phyloP scores from a whole-genome alignment of 140 eudicot genomes.

The Anethum foeniculum region DNA sequence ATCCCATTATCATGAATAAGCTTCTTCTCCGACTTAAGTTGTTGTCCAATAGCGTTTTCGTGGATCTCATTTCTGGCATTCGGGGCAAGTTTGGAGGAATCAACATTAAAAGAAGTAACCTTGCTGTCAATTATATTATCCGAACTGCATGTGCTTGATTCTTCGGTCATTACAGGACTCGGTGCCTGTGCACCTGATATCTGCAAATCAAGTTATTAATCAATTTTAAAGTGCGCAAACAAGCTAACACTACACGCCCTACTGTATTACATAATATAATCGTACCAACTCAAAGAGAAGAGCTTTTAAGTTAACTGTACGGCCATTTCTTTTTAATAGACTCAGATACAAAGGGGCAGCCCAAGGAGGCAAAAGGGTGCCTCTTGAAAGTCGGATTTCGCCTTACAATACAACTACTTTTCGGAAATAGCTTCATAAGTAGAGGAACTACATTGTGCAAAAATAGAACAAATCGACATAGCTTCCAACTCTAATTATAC shows the following conservation, averaged over 20 bases:
- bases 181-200: constrained; percentile 24
- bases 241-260: not conserved
- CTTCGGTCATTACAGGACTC: constrained; percentile 17
- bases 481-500: not conserved
- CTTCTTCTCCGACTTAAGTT: constrained; percentile 17
- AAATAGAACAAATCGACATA: not conserved
- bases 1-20: constrained; percentile 20
- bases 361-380: not conserved
- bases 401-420: not conserved
- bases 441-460: not conserved
- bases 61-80: constrained; percentile 13
- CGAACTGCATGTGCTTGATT: constrained; percentile 9
- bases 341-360: too few relatives aligned
- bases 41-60: constrained; percentile 15
- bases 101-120: constrained; percentile 34
- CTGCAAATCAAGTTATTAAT: constrained; percentile 27
- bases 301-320: not conserved
- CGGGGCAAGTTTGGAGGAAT: constrained; percentile 21
- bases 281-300: not conserved
- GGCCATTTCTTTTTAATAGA: not conserved
- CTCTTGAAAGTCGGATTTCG: not conserved
- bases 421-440: not conserved
- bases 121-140: constrained; percentile 21
- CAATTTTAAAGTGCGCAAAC: not conserved
- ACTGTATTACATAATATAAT: not conserved